Base-by-base conservation (phyloP, 2,329 filamentous ascomycete species). In the Pleoardoris graminearum region DNA sequence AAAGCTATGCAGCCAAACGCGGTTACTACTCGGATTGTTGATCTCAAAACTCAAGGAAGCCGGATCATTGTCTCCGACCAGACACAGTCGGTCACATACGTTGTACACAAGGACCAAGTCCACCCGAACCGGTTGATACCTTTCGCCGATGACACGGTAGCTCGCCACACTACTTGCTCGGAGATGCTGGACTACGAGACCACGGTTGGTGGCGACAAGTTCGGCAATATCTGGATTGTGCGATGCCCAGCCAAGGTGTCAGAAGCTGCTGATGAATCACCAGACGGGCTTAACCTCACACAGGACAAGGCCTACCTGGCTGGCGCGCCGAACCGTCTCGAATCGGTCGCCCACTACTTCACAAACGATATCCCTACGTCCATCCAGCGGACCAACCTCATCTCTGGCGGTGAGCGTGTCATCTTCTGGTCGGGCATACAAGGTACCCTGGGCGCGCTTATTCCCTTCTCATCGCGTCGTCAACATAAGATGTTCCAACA, bases 111-210 rank as follows among this genome's bases (percentile, higher is more conserved):
- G 74, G 87, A 88, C 37, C 61, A 67, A 19, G 63, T 70, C 5
- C 85, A 91, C 60, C 89, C 91, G 61, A 97, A 97, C 74, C 89
- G 88, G 64, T 80, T 99, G 42, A 95, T 99, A 54, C 89, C 93
- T 0, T 99, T 99, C 66, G 90, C 84, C 16, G 94, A 99, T 69
- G 94, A 99, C 70, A 88, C 87, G 6, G 83, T 97, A 55, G 82
- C 91, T 45, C 86, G 94, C 27, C 97, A 92, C 90, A 96, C 91
- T 1, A 96, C 91, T 0, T 89, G 89, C 61, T 88, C 89, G 0
- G 84, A 91, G 2, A 96, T 99, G 91, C 87, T 97, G 1, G 94
- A 99, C 75, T 99, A 99, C 73, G 94, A 99, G 71, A 96, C 94
- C 1, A 86, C 90, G 21, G 92, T 91, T 2, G 94, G 93, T 30